Percentiles rank a stretch among this genome's conserved stretches.
Evolutionary conservation across 345 rosid species (phyloP).

Genomic region (Linum trigynum): DNA sequence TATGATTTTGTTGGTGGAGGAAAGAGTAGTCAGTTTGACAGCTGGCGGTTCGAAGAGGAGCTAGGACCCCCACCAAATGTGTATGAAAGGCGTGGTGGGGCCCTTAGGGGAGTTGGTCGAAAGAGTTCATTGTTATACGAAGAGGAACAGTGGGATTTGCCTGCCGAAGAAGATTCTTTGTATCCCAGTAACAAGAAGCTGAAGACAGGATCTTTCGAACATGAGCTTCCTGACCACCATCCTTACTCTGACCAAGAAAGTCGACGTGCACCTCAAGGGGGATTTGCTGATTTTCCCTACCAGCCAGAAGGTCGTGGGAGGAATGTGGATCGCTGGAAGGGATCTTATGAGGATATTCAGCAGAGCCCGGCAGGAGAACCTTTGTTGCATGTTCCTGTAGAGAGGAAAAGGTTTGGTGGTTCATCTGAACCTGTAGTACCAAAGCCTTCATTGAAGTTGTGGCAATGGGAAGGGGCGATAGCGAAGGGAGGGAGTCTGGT

Average conservation of each 20-base stretch:
- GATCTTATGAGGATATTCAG: slow-evolving; percentile 41
- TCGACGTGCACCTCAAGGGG: slow-evolving; percentile 35
- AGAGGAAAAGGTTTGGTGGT: slow-evolving; percentile 40
- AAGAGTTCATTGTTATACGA: slow-evolving; percentile 27
- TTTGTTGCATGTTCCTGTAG: slow-evolving; percentile 33
- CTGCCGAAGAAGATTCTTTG: slow-evolving; percentile 50
- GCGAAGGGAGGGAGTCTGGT: slow-evolving; percentile 93
- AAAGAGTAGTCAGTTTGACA: slow-evolving; percentile 30
- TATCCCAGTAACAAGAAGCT: slow-evolving; percentile 51
- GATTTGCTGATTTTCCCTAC: slow-evolving; percentile 36
- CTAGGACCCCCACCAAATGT: slow-evolving; percentile 23
- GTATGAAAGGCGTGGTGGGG: slow-evolving; percentile 42
- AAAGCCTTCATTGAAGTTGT: slow-evolving; percentile 41
- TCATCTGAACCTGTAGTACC: slow-evolving; percentile 40
- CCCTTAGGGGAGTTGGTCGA: slow-evolving; percentile 30
- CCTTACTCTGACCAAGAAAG: slow-evolving; percentile 54
- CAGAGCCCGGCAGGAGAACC: slow-evolving; percentile 26
- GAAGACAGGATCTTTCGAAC: slow-evolving; percentile 53
- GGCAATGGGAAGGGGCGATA: slow-evolving; percentile 98
- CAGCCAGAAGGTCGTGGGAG: slow-evolving; percentile 40
- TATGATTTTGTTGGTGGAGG: slow-evolving; percentile 39
- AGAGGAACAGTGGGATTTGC: slow-evolving; percentile 70
- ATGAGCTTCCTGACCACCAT: slow-evolving; percentile 53
- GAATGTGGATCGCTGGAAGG: slow-evolving; percentile 37
- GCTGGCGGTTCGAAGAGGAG: slow-evolving; percentile 26